phyloP scores from a whole-genome alignment of 2,329 filamentous ascomycete genomes.

The Graphiopsis chlorocephala region DNA sequence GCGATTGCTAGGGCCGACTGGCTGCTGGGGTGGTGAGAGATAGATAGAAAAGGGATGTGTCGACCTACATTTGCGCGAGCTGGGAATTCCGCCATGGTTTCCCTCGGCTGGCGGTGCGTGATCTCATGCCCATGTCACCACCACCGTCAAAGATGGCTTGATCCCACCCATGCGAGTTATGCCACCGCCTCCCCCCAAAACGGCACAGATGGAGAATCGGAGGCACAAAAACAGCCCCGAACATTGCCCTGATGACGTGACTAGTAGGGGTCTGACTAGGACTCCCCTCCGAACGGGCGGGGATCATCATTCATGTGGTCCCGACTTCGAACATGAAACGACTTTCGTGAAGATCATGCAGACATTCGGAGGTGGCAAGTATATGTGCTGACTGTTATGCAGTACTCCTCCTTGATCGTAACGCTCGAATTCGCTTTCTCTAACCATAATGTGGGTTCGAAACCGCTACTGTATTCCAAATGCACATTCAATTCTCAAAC shows the following conservation, averaged over 20 bases:
- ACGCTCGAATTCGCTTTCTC: not conserved
- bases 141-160: not conserved
- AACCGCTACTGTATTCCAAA: not conserved
- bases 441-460: not conserved
- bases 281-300: not conserved
- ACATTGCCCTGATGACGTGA: not conserved
- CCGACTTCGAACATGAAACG: not conserved
- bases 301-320: not conserved
- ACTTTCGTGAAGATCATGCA: not conserved
- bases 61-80: not conserved
- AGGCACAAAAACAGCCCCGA: not conserved
- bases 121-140: constrained; percentile 1
- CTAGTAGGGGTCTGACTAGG: not conserved
- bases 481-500: not conserved
- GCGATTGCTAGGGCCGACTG: not conserved
- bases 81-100: not conserved
- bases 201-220: not conserved
- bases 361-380: not conserved
- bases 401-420: not conserved
- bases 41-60: not conserved
- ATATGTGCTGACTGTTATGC: not conserved
- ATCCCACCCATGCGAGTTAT: not conserved
- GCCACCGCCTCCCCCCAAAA: not conserved
- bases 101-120: not conserved
- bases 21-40: not conserved